These are phyloP conservation scores for Orbilia quercus DNA, from an alignment of 2,329 filamentous ascomycete genomes.

Conservation along the genomic window DNA sequence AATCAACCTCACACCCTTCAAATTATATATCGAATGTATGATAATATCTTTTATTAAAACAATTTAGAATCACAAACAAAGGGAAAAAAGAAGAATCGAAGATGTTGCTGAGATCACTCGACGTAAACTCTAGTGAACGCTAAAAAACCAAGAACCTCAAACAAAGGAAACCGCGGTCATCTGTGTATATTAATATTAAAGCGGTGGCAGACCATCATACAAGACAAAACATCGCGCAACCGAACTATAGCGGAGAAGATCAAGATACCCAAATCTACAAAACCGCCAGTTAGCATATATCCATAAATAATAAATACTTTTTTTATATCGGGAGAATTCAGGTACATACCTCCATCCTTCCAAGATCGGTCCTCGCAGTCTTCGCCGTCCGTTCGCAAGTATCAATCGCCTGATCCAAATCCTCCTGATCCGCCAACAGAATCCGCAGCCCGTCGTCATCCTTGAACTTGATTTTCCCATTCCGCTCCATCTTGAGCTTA, in stretches of 20 bases:
- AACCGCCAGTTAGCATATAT: slow-evolving; percentile 7
- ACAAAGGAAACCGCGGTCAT: slow-evolving; percentile 1
- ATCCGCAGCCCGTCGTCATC: slow-evolving; percentile 94
- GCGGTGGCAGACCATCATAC: background rate
- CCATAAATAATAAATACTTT: too few relatives aligned
- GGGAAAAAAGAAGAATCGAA: background rate
- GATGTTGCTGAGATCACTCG: background rate
- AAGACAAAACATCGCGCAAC: background rate
- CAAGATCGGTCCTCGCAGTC: slow-evolving; percentile 81
- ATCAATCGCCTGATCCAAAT: slow-evolving; percentile 86
- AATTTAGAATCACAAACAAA: background rate
- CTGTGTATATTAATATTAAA: background rate
- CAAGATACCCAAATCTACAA: slow-evolving; percentile 29
- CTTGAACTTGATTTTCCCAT: slow-evolving; percentile 87
- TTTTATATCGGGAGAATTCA: slow-evolving; percentile 6
- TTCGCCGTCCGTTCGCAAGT: slow-evolving; percentile 75
- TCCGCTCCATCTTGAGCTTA: slow-evolving; percentile 83
- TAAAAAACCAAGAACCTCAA: slow-evolving; percentile 15
- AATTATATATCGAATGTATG: background rate
- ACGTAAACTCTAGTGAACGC: slow-evolving; percentile 1
- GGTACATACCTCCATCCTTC: slow-evolving; percentile 88
- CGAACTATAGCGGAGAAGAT: background rate
- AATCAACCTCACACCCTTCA: background rate
- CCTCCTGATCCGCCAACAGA: slow-evolving; percentile 95
- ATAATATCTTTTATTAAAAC: background rate